These are phyloP conservation scores for Hygrophorus russula DNA, from an alignment of 768 basidiomycete genomes.

Conservation along the genomic window DNA sequence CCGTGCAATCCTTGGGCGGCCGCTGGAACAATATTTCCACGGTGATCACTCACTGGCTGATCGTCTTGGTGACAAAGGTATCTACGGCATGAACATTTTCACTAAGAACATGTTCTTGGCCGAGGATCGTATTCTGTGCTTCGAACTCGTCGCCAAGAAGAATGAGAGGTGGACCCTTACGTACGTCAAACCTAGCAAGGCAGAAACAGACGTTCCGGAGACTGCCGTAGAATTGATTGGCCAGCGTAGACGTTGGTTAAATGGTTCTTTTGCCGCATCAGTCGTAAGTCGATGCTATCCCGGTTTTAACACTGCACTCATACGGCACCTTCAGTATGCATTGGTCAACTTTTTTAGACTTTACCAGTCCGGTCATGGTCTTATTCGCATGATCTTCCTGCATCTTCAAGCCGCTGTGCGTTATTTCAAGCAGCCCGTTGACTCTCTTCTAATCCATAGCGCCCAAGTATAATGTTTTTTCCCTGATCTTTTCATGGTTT, in stretches of 20 bases:
- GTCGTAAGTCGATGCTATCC: constrained; percentile 40
- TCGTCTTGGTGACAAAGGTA: constrained; percentile 86
- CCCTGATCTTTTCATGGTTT: constrained; percentile 87
- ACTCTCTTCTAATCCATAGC: not conserved
- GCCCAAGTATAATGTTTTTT: constrained; percentile 71
- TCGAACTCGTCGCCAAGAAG: constrained; percentile 90
- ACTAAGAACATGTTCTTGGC: constrained; percentile 72
- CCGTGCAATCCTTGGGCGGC: constrained; percentile 83
- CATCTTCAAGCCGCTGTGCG: constrained; percentile 84
- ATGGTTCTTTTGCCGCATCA: constrained; percentile 91
- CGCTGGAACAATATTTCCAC: constrained; percentile 78
- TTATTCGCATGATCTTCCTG: constrained; percentile 93
- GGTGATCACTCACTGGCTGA: constrained; percentile 86
- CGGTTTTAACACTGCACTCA: constrained; percentile 4
- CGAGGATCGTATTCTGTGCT: constrained; percentile 75
- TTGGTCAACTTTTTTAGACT: constrained; percentile 88
- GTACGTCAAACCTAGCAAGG: constrained; percentile 89
- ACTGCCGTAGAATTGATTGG: constrained; percentile 86
- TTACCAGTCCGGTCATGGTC: constrained; percentile 78
- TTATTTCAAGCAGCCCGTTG: constrained; percentile 8
- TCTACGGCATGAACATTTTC: constrained; percentile 95
- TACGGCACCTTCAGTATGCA: constrained; percentile 48
- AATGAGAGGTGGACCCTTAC: constrained; percentile 82
- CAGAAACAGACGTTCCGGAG: constrained; percentile 95
- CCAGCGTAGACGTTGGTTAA: constrained; percentile 93